Percentiles rank a stretch among this genome's conserved stretches.
phyloP scores from a whole-genome alignment of 495 filamentous ascomycete species.

The Talaromyces wortmannii region DNA sequence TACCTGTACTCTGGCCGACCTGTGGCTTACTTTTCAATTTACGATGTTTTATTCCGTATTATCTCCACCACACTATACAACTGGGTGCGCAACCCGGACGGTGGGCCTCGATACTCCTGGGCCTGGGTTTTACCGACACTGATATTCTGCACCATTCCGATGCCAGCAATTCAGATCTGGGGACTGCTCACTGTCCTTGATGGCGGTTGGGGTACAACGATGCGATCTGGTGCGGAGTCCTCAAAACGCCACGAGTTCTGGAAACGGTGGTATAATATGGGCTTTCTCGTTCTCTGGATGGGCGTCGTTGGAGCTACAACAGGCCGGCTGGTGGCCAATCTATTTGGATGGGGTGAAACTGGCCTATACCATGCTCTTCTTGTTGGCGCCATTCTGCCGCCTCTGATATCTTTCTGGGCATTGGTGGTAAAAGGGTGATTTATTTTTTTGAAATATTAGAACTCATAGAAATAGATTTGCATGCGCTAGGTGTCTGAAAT shows the following conservation, averaged over 20 bases:
- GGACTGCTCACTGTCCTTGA: slow-evolving; percentile 21
- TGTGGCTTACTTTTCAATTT: slow-evolving; percentile 20
- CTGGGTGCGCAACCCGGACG: slow-evolving; percentile 16
- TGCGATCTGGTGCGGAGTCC: slow-evolving; percentile 15
- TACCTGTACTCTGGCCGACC: slow-evolving; percentile 19
- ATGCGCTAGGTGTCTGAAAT: too few species aligned
- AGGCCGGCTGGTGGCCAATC: slow-evolving; percentile 7
- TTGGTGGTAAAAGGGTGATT: too few species aligned
- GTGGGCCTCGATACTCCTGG: slow-evolving; percentile 13
- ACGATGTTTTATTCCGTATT: slow-evolving; percentile 17
- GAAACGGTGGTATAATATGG: slow-evolving; percentile 16
- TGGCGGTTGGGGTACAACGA: slow-evolving; percentile 24
- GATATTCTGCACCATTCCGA: slow-evolving; percentile 23
- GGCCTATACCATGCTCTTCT: neutral
- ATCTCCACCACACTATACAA: slow-evolving; percentile 21
- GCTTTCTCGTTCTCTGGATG: slow-evolving; percentile 23
- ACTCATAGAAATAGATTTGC: too few species aligned
- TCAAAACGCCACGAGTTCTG: slow-evolving; percentile 12
- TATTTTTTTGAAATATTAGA: too few species aligned
- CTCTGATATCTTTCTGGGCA: too few species aligned
- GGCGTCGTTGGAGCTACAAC: slow-evolving; percentile 15
- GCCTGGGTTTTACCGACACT: slow-evolving; percentile 16
- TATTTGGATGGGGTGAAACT: neutral
- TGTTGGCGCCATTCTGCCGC: too few species aligned
- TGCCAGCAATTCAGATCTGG: slow-evolving; percentile 24